phyloP scores from a whole-genome alignment of 306 rosid species.

The Ammopiptanthus mongolicus region DNA sequence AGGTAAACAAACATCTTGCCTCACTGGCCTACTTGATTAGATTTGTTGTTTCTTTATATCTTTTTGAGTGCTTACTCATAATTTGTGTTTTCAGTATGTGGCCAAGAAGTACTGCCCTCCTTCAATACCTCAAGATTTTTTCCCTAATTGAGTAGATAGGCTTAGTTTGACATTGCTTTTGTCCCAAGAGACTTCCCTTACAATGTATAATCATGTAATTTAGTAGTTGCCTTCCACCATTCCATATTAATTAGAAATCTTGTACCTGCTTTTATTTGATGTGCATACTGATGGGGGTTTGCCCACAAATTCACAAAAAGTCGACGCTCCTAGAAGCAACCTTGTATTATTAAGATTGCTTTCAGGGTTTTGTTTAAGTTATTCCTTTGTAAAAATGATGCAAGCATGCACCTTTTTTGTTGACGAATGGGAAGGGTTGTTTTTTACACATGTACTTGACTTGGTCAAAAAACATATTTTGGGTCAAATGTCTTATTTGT shows the following conservation, averaged over 20 bases:
- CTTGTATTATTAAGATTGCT: conserved; percentile 6
- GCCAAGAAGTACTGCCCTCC: conserved; percentile 76
- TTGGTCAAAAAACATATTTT: too few relatives aligned
- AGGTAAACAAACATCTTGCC: conserved; percentile 40
- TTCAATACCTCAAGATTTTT: conserved; percentile 60
- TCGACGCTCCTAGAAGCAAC: not conserved
- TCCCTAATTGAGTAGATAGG: conserved; percentile 41
- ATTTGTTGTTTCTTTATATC: not conserved
- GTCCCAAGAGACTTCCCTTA: conserved; percentile 1
- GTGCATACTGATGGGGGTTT: conserved; percentile 9
- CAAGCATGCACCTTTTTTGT: too few relatives aligned
- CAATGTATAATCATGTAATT: conserved; percentile 39
- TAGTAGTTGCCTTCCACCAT: conserved; percentile 12
- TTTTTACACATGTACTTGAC: too few relatives aligned
- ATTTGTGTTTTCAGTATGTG: conserved; percentile 60
- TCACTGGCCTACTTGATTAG: not conserved
- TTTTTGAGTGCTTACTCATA: not conserved
- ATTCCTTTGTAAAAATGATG: too few relatives aligned
- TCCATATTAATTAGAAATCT: conserved; percentile 3
- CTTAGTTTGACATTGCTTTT: conserved; percentile 17
- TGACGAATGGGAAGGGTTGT: too few relatives aligned
- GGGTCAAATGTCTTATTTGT: too few relatives aligned
- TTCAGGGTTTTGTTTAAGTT: too few relatives aligned
- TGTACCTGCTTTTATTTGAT: conserved; percentile 22
- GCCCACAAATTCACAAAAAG: not conserved